phyloP scores from a whole-genome alignment of 139 green algal genomes.

The Tetraselmis chui region DNA sequence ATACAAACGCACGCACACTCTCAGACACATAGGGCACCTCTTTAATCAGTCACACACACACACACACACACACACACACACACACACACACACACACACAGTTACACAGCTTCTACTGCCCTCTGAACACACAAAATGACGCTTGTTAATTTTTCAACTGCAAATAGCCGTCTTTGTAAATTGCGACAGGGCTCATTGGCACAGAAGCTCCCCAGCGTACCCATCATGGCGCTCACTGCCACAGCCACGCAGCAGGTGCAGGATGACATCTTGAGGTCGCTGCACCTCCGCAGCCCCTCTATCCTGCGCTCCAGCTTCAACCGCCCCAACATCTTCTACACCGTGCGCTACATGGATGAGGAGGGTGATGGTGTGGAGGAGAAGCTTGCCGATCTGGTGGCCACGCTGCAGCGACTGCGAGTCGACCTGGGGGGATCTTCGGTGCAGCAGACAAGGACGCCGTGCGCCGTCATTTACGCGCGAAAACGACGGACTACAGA shows the following conservation, averaged over 20 bases:
- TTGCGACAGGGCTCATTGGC: constrained; percentile 14
- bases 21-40: too few relatives aligned
- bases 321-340: constrained; percentile 53
- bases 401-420: neutral
- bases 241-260: constrained; percentile 47
- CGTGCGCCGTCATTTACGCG: neutral
- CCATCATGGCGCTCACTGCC: constrained; percentile 54
- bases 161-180: too few relatives aligned
- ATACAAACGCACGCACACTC: too few relatives aligned
- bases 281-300: constrained; percentile 26
- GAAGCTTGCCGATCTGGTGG: neutral
- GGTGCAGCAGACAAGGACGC: too few relatives aligned
- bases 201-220: constrained; percentile 28
- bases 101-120: too few relatives aligned
- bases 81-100: too few relatives aligned
- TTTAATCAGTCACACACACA: too few relatives aligned
- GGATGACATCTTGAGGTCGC: constrained; percentile 40
- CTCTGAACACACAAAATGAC: too few relatives aligned
- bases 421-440: neutral
- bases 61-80: too few relatives aligned
- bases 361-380: neutral
- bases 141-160: too few relatives aligned
- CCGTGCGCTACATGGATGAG: constrained; percentile 8
- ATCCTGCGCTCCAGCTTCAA: constrained; percentile 42
- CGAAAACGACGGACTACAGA: neutral